Conservation (phyloP, 2,329 filamentous ascomycete species). For the Capronia americana region DNA sequence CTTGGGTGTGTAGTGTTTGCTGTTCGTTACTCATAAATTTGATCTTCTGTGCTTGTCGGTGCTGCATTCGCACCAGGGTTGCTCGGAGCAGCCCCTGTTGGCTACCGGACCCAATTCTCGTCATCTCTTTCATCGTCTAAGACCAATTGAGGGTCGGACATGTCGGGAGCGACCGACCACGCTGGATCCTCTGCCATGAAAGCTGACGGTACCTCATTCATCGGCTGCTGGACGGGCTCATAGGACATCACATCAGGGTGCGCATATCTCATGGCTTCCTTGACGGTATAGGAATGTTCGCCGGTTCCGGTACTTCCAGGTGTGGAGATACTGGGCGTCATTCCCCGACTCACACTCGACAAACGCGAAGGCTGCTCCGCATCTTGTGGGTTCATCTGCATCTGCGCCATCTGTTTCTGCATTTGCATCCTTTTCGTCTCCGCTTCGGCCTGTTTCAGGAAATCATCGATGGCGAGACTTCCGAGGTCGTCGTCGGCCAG, state of each 20-base stretch:
- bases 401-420: conserved; percentile 33
- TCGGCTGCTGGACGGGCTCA: conserved; percentile 8
- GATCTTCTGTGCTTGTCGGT: conserved; percentile 1
- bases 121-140: conserved; percentile 39
- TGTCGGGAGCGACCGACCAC: conserved; percentile 38
- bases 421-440: conserved; percentile 37
- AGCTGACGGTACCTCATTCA: conserved; percentile 16
- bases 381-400: conserved; percentile 32
- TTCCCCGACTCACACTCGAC: conserved; percentile 35
- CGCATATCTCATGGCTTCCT: conserved; percentile 39
- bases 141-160: conserved; percentile 32
- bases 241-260: conserved; percentile 32
- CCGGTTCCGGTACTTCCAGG: conserved; percentile 30
- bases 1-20: background rate
- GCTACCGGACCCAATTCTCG: conserved; percentile 40
- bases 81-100: background rate
- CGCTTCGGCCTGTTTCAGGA: conserved; percentile 45
- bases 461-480: conserved; percentile 53
- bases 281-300: conserved; percentile 37
- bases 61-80: conserved; percentile 1
- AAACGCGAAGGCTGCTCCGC: conserved; percentile 25
- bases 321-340: conserved; percentile 35
- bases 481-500: conserved; percentile 50
- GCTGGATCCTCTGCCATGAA: conserved; percentile 36
- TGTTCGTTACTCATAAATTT: conserved; percentile 10